These are phyloP conservation scores for Cenococcum geophilum DNA, from an alignment of 495 filamentous ascomycete genomes.

Conservation along the genomic window DNA sequence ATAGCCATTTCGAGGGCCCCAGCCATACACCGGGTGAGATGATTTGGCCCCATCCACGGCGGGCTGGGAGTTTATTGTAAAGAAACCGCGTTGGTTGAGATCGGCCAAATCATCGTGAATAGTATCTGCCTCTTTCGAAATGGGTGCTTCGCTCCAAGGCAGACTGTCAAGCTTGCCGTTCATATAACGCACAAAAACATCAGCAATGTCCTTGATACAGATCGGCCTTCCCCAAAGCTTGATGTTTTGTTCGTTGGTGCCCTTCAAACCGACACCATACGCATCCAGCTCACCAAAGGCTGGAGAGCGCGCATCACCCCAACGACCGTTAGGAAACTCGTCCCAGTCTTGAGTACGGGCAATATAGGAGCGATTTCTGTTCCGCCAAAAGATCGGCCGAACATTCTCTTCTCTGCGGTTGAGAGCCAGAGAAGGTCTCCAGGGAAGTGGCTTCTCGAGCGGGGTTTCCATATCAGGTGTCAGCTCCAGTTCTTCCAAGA, in stretches of 20 bases:
- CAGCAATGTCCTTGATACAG: slow-evolving; percentile 69
- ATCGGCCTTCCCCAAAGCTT: slow-evolving; percentile 89
- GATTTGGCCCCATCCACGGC: slow-evolving; percentile 91
- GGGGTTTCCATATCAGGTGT: slow-evolving; percentile 69
- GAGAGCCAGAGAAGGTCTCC: slow-evolving; percentile 87
- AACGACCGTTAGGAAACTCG: slow-evolving; percentile 97
- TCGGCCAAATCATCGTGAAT: slow-evolving; percentile 71
- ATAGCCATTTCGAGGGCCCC: slow-evolving; percentile 91
- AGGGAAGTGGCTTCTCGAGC: slow-evolving; percentile 78
- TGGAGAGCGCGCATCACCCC: slow-evolving; percentile 95
- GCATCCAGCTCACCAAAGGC: slow-evolving; percentile 95
- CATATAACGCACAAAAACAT: slow-evolving; percentile 79
- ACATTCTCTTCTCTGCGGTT: slow-evolving; percentile 90
- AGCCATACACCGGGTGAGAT: slow-evolving; percentile 78
- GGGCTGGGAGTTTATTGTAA: slow-evolving; percentile 98
- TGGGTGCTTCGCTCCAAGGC: slow-evolving; percentile 90
- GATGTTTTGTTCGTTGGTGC: slow-evolving; percentile 94
- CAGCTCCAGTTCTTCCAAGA: slow-evolving; percentile 81
- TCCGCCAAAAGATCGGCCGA: slow-evolving; percentile 98
- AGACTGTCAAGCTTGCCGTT: slow-evolving; percentile 71
- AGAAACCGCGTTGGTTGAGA: slow-evolving; percentile 76
- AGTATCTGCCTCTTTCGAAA: slow-evolving; percentile 69
- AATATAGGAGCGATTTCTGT: slow-evolving; percentile 92
- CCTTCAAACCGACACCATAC: slow-evolving; percentile 90
- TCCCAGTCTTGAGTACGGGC: slow-evolving; percentile 97